These are phyloP conservation scores for Eimeria falciformis DNA, from an alignment of 169 alveolate genomes.

Conservation along the genomic window DNA sequence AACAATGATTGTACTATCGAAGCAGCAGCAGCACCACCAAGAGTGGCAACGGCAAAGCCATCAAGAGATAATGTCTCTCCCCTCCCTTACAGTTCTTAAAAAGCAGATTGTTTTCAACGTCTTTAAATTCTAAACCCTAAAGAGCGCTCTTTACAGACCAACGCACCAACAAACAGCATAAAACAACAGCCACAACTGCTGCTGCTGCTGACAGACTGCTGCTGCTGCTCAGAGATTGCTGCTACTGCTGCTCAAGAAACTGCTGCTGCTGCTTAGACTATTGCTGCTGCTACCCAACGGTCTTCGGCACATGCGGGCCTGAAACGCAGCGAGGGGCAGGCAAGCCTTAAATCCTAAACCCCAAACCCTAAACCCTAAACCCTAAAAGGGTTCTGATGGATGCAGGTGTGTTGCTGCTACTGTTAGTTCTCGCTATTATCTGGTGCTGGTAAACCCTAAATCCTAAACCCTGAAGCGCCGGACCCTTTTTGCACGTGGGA, in stretches of 20 bases:
- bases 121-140: constrained; percentile 25
- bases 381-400: background rate
- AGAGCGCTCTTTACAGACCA: background rate
- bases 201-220: no score
- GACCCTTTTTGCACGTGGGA: constrained; percentile 74
- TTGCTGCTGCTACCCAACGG: background rate
- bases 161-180: background rate
- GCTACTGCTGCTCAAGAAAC: background rate
- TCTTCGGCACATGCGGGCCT: background rate
- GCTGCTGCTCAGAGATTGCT: no score
- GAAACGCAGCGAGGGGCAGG: no score
- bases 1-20: background rate
- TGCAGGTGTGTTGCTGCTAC: background rate
- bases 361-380: background rate
- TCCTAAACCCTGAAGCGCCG: no score
- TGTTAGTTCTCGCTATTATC: no score
- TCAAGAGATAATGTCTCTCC: background rate
- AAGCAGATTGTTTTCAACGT: background rate
- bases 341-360: background rate
- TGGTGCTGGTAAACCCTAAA: no score
- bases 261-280: background rate
- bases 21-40: no score
- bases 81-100: background rate
- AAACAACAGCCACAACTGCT: no score
- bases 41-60: no score